Base-by-base conservation (phyloP, 202 grass and related monocot genomes). In the Carex sylvatica region DNA sequence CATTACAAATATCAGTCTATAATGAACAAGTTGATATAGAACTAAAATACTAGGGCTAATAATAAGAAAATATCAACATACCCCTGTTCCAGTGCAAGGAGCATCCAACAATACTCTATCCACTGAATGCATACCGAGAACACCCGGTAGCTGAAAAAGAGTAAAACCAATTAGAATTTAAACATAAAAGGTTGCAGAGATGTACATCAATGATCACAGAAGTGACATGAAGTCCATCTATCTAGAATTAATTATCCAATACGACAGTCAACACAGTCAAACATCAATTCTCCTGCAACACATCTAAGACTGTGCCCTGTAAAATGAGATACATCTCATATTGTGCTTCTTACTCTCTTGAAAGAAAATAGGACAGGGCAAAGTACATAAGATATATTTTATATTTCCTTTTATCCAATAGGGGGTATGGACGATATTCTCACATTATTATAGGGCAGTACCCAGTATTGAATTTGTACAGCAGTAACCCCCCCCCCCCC, bases 101-200 rank as follows among this genome's bases (percentile, higher is more conserved):
- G 96, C 93, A 90, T 99, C 96, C 88, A 99, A 84, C 81, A 99
- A 89, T 67, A 96, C 96, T 86, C 96, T 93, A 86, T 99, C 96
- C 86, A 96, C 88, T 24, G 92, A 93, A 87, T 99, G 95, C 38
- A 88, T 78, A n/a, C 96, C 96, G 24, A 99, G 89, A 89, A 96
- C 88, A 84, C 91, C 92, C 4, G 96, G 91, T 81, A 99, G 75
- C 96, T 99, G 86, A 80, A 87, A 91, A 33, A 61, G 82, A 74
- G 23, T 75, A 26, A 12, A 72, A 26, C 20, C 69, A 72, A 49
- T 72, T 47, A 72, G 16, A 72, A 49, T 20, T 64, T 20, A 64
- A 80, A 49, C 18, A 23, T 70, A 7, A 80, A 15, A 62, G 4
- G 62, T 38, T n/a, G 19, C 11, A 38, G 5, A 79, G 24, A 3